Evolutionary conservation across 2,329 filamentous ascomycete genomes (phyloP), one percentile per base, ranked within the genome.

Genomic region (Fusarium hainanense): DNA sequence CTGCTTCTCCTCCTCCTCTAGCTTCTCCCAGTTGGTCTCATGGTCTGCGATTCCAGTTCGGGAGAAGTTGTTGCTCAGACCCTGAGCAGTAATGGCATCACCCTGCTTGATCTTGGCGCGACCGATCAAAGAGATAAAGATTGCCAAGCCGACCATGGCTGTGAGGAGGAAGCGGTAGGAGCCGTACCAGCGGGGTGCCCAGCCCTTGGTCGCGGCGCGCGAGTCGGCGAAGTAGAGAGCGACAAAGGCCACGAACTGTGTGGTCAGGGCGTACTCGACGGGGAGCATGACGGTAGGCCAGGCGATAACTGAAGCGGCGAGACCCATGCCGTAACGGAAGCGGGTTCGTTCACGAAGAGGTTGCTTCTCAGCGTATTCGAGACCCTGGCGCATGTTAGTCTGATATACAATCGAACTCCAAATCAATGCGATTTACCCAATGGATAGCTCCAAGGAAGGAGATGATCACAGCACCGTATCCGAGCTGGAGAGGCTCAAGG

Each of bases 371-470:
- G 92, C 92, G 79, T 91, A 97, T 81, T 97, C 94, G 20, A 97
- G 85, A 58, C 94, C 94, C 82, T 83, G 16, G 0, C 20, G 0
- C 3, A 5, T 7, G 41, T 75, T 54, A 71, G 56, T 54, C 0
- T 2, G 11, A 14, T 20, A 2, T 12, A 14, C 4, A 11, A 25
- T 1, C 1, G 9, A 25, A 54, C 9, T 2, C 28, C 9, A 7
- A 13, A 2, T 7, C 3, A 14, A 3, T 27, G 2, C 8, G 4
- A 28, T 80, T 65, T 73, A 83, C 92, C 95, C 88, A 98, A 81
- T 98, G 95, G 75, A 97, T 90, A 34, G 94, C 94, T 46, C 95
- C 95, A 3, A 98, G 88, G 85, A 97, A 98, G 28, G 94, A 97
- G 74, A 97, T 92, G 75, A 97, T 96, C 61, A 97, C 89, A 49